A percentile compares a stretch with the other conserved stretches of the same genome.
Conservation (phyloP, 768 basidiomycete genomes). For the Strobilomyces dryophilus region DNA sequence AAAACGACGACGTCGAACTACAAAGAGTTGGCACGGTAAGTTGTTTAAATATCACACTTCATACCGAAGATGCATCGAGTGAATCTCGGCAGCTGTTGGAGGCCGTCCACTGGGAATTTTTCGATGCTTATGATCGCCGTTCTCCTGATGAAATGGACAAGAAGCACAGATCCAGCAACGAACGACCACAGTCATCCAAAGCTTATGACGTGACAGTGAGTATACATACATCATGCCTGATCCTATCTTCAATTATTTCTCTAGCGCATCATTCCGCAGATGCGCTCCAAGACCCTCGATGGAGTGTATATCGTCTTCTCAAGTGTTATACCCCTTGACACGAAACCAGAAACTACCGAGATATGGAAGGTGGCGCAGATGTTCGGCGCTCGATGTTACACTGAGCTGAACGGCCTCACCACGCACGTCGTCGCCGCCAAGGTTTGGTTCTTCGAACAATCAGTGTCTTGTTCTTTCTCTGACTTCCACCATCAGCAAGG, state of each 20-base stretch:
- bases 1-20: constrained; percentile 85
- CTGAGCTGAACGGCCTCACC: constrained; percentile 56
- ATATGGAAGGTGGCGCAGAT: constrained; percentile 82
- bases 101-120: constrained; percentile 77
- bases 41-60: background rate
- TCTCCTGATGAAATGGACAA: constrained; percentile 26
- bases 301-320: constrained; percentile 88
- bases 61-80: background rate
- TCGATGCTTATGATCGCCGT: constrained; percentile 54
- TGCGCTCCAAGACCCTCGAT: constrained; percentile 72
- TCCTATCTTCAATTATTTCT: constrained; percentile 1
- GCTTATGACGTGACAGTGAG: constrained; percentile 76
- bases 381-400: constrained; percentile 83
- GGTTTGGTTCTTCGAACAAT: constrained; percentile 37
- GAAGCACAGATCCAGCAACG: constrained; percentile 22
- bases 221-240: constrained; percentile 7
- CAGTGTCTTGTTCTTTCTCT: constrained; percentile 6
- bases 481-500: constrained; percentile 51
- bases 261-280: constrained; percentile 79
- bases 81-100: constrained; percentile 58
- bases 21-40: constrained; percentile 69
- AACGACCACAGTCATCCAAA: constrained; percentile 30
- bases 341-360: constrained; percentile 71
- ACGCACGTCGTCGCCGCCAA: constrained; percentile 94
- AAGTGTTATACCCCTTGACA: constrained; percentile 90